Percentiles rank a stretch among this genome's conserved stretches.
These are phyloP conservation scores for Rhodotorula graminis DNA, from an alignment of 768 basidiomycete genomes.

Conservation along the genomic window DNA sequence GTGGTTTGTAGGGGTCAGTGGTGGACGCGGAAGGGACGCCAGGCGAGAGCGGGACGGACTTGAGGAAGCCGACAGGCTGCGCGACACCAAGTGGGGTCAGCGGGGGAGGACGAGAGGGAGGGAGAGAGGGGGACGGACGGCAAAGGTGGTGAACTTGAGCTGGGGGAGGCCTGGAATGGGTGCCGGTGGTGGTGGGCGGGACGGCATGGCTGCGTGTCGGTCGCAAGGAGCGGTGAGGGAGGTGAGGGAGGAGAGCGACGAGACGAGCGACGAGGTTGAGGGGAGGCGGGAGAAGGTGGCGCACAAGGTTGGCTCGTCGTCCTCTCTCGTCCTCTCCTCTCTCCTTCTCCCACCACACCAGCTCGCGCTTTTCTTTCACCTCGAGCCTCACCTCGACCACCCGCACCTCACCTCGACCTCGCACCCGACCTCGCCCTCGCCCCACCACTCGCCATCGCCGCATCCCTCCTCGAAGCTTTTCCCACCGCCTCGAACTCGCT, in stretches of 20 bases:
- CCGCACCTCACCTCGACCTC: background rate
- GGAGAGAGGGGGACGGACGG: background rate
- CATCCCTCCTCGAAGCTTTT: background rate
- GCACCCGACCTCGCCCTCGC: background rate
- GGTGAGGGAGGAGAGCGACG: no score
- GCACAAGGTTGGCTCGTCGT: no score
- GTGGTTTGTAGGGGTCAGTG: no score
- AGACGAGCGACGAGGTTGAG: no score
- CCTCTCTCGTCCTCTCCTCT: background rate
- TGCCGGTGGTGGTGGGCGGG: background rate
- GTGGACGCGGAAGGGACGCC: no score
- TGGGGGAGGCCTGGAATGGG: background rate
- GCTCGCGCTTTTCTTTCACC: background rate
- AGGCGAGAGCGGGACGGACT: background rate
- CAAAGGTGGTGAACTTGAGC: conserved; percentile 26
- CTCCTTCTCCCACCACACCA: no score
- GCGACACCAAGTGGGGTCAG: conserved; percentile 14
- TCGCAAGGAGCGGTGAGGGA: background rate
- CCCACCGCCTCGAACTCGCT: background rate
- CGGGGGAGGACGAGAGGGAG: background rate
- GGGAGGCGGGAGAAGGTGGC: no score
- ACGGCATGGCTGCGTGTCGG: background rate
- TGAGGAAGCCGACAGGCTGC: conserved; percentile 37
- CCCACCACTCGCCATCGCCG: background rate
- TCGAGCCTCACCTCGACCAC: background rate